phyloP scores from a whole-genome alignment of 768 basidiomycete genomes.

The Cubamyces sp. region DNA sequence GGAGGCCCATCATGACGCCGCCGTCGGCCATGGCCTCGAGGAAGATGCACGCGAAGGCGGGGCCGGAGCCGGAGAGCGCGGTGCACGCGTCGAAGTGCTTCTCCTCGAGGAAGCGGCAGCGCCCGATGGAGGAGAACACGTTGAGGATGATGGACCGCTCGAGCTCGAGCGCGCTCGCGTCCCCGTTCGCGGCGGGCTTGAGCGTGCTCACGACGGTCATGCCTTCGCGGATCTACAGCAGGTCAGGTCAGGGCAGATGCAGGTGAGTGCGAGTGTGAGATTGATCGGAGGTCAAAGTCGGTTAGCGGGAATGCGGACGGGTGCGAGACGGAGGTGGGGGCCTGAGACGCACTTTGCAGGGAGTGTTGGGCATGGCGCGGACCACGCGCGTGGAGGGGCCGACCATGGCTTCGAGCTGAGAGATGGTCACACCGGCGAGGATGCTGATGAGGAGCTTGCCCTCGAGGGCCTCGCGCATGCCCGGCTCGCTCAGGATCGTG shows the following conservation, averaged over 20 bases:
- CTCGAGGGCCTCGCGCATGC: constrained; percentile 81
- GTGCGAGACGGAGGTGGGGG: neutral
- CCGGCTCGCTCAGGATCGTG: constrained; percentile 68
- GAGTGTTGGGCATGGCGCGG: constrained; percentile 98
- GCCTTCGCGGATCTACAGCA: constrained; percentile 89
- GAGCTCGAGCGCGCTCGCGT: constrained; percentile 46
- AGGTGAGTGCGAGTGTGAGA: neutral
- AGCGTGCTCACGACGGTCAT: constrained; percentile 94
- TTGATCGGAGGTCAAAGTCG: neutral
- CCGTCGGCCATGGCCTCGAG: constrained; percentile 99
- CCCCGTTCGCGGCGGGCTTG: constrained; percentile 44
- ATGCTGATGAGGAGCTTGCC: constrained; percentile 96
- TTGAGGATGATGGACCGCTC: constrained; percentile 80
- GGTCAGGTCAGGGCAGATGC: neutral
- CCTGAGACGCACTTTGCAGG: constrained; percentile 72
- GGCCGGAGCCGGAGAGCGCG: constrained; percentile 93
- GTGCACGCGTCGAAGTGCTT: constrained; percentile 99
- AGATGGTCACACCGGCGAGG: constrained; percentile 93
- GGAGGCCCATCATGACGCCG: constrained; percentile 99
- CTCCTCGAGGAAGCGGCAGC: constrained; percentile 95
- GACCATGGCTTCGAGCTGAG: constrained; percentile 79
- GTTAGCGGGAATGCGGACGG: neutral
- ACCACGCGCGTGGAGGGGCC: constrained; percentile 79
- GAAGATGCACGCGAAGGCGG: constrained; percentile 95
- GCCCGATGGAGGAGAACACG: constrained; percentile 97